These are phyloP conservation scores for Yamadazyma conglobata DNA, from an alignment of 1,139 yeast species.

Conservation along the genomic window DNA sequence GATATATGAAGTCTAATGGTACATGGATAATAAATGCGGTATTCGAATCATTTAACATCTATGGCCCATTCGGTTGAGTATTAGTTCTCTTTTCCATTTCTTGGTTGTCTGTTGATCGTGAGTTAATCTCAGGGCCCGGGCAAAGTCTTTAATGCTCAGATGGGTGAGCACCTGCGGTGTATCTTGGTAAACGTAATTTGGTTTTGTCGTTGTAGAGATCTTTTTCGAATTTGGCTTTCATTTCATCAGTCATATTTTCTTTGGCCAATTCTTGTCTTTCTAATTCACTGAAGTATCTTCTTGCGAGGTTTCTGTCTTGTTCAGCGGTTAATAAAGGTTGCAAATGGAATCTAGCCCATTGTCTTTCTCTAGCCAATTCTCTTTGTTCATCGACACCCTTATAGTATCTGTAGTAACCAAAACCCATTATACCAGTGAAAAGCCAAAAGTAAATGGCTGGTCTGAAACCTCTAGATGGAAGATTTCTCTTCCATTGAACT, in stretches of 20 bases:
- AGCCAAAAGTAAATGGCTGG: conserved; percentile 70
- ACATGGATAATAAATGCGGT: no score
- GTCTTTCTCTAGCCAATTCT: conserved; percentile 72
- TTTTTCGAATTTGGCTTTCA: conserved; percentile 40
- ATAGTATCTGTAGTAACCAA: conserved; percentile 68
- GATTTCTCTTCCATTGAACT: conserved; percentile 84
- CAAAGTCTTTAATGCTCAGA: conserved; percentile 21
- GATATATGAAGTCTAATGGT: no score
- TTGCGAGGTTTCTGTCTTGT: conserved; percentile 73
- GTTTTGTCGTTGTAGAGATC: conserved; percentile 45
- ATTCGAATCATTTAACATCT: no score
- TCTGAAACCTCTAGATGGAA: conserved; percentile 82
- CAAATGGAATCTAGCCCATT: conserved; percentile 73
- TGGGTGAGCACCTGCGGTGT: conserved; percentile 41
- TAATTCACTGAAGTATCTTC: conserved; percentile 66
- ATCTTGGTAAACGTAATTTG: conserved; percentile 45
- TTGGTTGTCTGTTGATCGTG: no score
- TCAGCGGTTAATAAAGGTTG: conserved; percentile 80
- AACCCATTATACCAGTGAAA: conserved; percentile 59
- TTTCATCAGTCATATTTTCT: conserved; percentile 41
- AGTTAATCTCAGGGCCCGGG: no score
- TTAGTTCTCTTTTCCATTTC: no score
- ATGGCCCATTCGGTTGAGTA: no score
- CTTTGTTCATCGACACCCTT: conserved; percentile 73
- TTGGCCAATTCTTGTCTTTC: conserved; percentile 60